Evolutionary conservation across 768 basidiomycete genomes (phyloP).

Genomic region (Mycena venus): DNA sequence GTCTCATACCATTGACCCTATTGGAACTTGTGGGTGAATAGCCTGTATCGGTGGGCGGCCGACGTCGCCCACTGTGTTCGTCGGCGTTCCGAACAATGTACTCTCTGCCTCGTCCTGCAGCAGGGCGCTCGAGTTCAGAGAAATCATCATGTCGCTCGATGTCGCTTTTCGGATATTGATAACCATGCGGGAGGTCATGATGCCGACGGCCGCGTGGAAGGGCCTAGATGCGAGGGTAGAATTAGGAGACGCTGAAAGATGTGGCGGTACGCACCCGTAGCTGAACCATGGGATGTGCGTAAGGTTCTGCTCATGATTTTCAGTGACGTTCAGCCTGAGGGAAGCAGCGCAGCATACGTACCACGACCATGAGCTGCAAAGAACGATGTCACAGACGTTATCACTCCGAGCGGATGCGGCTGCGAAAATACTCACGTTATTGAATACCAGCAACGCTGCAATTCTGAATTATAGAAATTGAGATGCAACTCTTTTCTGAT

Average conservation of each 20-base stretch:
- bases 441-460: constrained; percentile 54
- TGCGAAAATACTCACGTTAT: constrained; percentile 50
- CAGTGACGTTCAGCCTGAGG: not conserved
- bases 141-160: not conserved
- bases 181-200: constrained; percentile 61
- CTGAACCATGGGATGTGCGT: constrained; percentile 66
- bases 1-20: not conserved
- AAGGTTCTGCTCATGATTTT: constrained; percentile 46
- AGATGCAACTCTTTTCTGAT: not conserved
- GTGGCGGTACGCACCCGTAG: constrained; percentile 47
- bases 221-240: constrained; percentile 42
- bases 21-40: not conserved
- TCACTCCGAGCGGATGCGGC: constrained; percentile 36
- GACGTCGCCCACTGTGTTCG: not conserved
- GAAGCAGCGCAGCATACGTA: constrained; percentile 29
- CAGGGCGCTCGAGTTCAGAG: not conserved
- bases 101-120: not conserved
- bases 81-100: not conserved
- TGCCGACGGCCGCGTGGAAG: constrained; percentile 62
- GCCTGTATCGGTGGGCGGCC: not conserved
- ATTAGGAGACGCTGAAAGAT: not conserved
- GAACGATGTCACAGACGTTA: not conserved
- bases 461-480: constrained; percentile 44
- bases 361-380: constrained; percentile 53
- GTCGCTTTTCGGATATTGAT: constrained; percentile 58